A percentile compares a stretch with the other conserved stretches of the same genome.
Evolutionary conservation across 192 early-diverging fungal genomes (phyloP).

Genomic region (Chytriomyces sp.): DNA sequence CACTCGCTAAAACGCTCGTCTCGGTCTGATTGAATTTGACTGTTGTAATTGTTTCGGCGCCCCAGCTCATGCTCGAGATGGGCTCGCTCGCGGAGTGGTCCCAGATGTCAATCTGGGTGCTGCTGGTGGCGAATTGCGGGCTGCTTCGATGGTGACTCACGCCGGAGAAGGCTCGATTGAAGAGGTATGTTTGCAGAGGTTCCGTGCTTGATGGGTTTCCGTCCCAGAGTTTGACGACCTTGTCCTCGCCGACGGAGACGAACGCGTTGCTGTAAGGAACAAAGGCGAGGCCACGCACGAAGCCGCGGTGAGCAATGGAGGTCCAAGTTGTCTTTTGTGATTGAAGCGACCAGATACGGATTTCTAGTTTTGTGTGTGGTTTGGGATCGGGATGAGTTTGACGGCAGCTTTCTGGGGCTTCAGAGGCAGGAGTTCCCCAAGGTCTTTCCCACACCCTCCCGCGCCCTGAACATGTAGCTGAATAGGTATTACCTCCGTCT

Average conservation of each 20-base stretch:
- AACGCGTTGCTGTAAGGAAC: conserved; percentile 71
- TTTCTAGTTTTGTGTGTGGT: too few species aligned
- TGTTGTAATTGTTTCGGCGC: conserved; percentile 90
- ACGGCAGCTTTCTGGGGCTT: background rate
- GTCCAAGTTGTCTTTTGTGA: conserved; percentile 78
- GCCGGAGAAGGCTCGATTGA: conserved; percentile 78
- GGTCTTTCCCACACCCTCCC: background rate
- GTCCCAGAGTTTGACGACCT: conserved; percentile 93
- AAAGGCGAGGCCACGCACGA: conserved; percentile 83
- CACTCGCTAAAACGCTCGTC: conserved; percentile 87
- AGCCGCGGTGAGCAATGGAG: conserved; percentile 71
- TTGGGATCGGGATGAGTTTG: background rate
- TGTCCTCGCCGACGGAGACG: conserved; percentile 92
- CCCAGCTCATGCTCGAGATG: conserved; percentile 83
- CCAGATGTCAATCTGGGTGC: conserved; percentile 89
- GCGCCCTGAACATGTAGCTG: background rate
- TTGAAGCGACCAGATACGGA: conserved; percentile 88
- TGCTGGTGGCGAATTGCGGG: conserved; percentile 85
- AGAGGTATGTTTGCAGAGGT: conserved; percentile 71
- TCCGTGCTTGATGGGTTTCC: conserved; percentile 45
- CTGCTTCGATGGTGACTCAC: conserved; percentile 89
- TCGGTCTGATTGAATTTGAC: conserved; percentile 98
- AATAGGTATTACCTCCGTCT: conserved; percentile 94
- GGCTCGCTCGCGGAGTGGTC: conserved; percentile 80
- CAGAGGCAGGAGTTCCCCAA: background rate